Evolutionary conservation across 768 basidiomycete species (phyloP).

Genomic region (Kwoniella botswanensis): DNA sequence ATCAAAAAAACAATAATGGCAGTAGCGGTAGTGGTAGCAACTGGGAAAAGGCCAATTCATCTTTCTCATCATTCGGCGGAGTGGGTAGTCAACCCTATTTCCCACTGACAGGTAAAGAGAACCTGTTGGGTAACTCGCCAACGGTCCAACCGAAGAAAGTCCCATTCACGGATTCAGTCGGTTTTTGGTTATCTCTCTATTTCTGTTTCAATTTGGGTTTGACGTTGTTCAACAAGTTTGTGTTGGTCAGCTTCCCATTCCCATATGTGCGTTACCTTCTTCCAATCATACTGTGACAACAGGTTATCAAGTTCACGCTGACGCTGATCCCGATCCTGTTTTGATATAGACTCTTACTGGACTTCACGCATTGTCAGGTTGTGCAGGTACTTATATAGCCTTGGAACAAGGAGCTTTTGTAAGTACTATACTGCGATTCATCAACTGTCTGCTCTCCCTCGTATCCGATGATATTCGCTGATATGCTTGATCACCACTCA

Average conservation of each 20-base stretch:
- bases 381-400: conserved; percentile 75
- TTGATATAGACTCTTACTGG: conserved; percentile 74
- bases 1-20: neutral
- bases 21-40: too few relatives aligned
- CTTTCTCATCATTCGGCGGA: conserved; percentile 10
- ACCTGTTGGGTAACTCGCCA: conserved; percentile 13
- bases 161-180: conserved; percentile 37
- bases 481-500: conserved; percentile 14
- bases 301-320: neutral
- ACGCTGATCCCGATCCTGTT: conserved; percentile 14
- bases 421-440: conserved; percentile 27
- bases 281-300: neutral
- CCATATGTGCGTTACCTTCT: conserved; percentile 67
- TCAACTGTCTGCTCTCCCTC: neutral
- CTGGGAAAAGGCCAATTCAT: conserved; percentile 8
- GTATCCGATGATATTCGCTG: neutral
- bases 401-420: conserved; percentile 67
- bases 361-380: conserved; percentile 83
- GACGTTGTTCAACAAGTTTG: conserved; percentile 92
- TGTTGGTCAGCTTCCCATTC: conserved; percentile 90
- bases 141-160: conserved; percentile 24
- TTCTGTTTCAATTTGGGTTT: conserved; percentile 89
- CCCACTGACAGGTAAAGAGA: conserved; percentile 22
- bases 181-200: conserved; percentile 76
- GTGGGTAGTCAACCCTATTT: conserved; percentile 17